These are phyloP conservation scores for Yamadazyma atmosphaerica DNA, from an alignment of 1,139 yeast genomes.

Conservation along the genomic window DNA sequence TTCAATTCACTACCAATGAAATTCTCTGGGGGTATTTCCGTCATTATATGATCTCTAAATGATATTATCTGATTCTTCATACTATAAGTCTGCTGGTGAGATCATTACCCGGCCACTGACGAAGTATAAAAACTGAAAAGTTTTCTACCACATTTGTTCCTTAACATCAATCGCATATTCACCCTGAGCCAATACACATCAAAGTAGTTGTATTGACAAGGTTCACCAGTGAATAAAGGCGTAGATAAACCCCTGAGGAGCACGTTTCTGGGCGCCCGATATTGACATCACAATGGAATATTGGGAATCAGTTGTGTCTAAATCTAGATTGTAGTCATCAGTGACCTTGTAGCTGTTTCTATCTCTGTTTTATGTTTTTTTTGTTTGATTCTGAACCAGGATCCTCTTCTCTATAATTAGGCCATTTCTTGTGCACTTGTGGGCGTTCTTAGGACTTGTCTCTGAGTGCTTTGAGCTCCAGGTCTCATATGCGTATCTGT, in stretches of 20 bases:
- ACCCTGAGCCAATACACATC: slow-evolving; percentile 23
- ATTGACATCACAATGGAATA: slow-evolving; percentile 48
- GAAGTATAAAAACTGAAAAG: slow-evolving; percentile 7
- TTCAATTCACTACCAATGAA: slow-evolving; percentile 36
- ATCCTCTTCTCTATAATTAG: too few species aligned
- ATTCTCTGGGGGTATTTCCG: slow-evolving; percentile 20
- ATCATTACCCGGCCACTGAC: slow-evolving; percentile 8
- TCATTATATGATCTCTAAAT: too few species aligned
- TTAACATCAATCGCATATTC: slow-evolving; percentile 51
- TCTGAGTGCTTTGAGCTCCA: background rate
- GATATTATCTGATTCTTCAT: too few species aligned
- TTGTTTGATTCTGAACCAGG: background rate
- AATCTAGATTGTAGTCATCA: slow-evolving; percentile 18
- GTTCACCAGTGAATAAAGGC: slow-evolving; percentile 35
- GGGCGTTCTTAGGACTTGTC: too few species aligned
- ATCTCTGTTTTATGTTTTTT: background rate
- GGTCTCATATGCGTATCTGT: too few species aligned
- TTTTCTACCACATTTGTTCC: slow-evolving; percentile 9
- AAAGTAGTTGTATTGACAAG: slow-evolving; percentile 16
- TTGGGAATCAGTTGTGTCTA: slow-evolving; percentile 61
- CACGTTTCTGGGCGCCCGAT: slow-evolving; percentile 63
- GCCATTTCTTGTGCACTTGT: background rate
- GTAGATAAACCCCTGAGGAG: slow-evolving; percentile 46
- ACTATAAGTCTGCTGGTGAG: background rate
- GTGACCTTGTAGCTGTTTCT: background rate